Conservation (phyloP, 2,329 filamentous ascomycete genomes). For the Simplicillium aogashimaense region DNA sequence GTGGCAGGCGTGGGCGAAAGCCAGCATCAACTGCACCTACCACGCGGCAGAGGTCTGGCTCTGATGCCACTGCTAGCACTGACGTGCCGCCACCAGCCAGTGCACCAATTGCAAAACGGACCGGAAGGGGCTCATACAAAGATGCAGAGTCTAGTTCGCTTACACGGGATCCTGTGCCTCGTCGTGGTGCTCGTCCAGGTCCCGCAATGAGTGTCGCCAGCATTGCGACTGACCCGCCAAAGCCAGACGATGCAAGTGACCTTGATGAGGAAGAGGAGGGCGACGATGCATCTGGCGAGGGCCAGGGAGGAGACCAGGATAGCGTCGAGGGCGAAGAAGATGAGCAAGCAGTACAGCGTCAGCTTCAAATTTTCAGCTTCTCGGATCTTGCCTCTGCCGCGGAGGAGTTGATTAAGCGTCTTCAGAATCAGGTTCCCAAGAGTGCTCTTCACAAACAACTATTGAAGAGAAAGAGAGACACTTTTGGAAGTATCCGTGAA, state of each 20-base stretch:
- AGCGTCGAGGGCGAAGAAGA: constrained; percentile 6
- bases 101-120: neutral
- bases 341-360: constrained; percentile 1
- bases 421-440: constrained; percentile 10
- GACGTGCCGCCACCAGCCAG: neutral
- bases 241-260: constrained; percentile 11
- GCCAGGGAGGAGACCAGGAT: neutral
- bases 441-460: constrained; percentile 11
- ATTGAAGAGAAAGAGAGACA: constrained; percentile 14
- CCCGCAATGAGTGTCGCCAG: constrained; percentile 7
- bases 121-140: too few relatives aligned
- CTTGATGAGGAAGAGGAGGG: constrained; percentile 4
- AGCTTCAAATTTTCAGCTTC: constrained; percentile 13
- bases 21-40: constrained; percentile 2
- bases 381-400: constrained; percentile 16
- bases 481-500: constrained; percentile 15
- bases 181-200: neutral
- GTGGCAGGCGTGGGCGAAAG: constrained; percentile 7
- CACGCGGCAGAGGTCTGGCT: constrained; percentile 3
- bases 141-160: too few relatives aligned
- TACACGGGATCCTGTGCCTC: neutral
- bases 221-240: constrained; percentile 9
- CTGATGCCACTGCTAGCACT: too few relatives aligned
- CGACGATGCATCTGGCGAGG: neutral
- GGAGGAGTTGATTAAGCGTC: constrained; percentile 15